Base-by-base conservation (phyloP, 768 basidiomycete genomes). In the Sarcomyxa edulis region DNA sequence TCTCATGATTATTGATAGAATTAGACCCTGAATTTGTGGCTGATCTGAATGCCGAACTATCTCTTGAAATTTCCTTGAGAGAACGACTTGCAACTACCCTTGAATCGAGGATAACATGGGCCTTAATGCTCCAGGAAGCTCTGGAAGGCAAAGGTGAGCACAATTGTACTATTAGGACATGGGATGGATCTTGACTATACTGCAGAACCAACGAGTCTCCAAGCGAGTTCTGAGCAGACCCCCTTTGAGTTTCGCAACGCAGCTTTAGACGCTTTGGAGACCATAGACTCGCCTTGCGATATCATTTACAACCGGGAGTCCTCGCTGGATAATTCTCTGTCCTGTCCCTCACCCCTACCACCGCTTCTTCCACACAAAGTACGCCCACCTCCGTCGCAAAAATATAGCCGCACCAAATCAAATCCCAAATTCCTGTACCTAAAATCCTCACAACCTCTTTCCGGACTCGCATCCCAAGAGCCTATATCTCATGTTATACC, bases 41-140 rank as follows among this genome's bases (percentile, higher is more conserved):
- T 32, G 60, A 63, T 22, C 41, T 64, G 18, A 44, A 48, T 21
- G 49, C 53, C 4, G 69, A 75, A 45, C 52, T 77, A 33, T 63
- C 71, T 47, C 50, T 71, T 3, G 74, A 76, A 48, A 71, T 77
- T 27, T 57, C 60, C 5, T 38, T 75, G 14, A 62, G 68, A 32
- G 50, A 63, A 37, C 63, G 67, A 36, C 47, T 76, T 21, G 56
- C 59, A 12, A 51, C 60, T 35, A 66, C 66, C 3, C 44, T 72
- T 21, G 58, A 72, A 45, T 60, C 65, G 6, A 61, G 73, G 24
- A 71, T 77, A 25, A 53, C 62, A 37, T 76, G 73, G 75, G 74
- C 71, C 26, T 33, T 56, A n/a, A 31, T 61, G 22, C 50, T 77
- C 23, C 62, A 66, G 42, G 56, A 69, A 24, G 52, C 61, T 21